Evolutionary conservation across 768 basidiomycete genomes (phyloP), one percentile per base, ranked within the genome.

Genomic region (Strobilomyces echinocephalus): DNA sequence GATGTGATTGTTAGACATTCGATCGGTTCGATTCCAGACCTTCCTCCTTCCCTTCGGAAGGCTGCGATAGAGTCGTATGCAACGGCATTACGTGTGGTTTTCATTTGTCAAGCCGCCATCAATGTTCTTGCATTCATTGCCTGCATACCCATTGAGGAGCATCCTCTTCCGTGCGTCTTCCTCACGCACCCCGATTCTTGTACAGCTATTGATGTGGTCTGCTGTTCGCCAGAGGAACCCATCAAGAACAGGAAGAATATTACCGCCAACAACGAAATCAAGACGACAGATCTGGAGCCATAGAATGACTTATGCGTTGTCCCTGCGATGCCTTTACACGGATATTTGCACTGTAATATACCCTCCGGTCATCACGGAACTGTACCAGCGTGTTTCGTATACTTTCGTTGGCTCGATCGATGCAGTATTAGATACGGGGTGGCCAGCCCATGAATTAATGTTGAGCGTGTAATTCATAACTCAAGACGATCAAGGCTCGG

Each of bases 31-130:
- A 92, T 94, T 74, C 82, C 83, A 57, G 72, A 70, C 44, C 62
- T 95, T 49, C 71, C 81, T 21, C 82, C 84, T 40, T 56, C 66
- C 38, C 63, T 82, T 49, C 78, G 73, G 60, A 69, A 76, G 57
- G 82, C 81, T 46, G 92, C 90, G 8, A 75, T 88, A 50, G 78
- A 82, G 57, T 88, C 88, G 2, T 95, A 93, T 71, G 83, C 83
- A 43, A 80, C 83, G 64, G 88, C 91, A 54, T 74, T 94, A 63
- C 84, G 80, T 63, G 82, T 82, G 59, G 89, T 91, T 55, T 95
- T 94, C 75, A 82, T 91, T 54, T 85, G 83, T 63, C 91, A 92
- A 64, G 75, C 79, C 49, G 84, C 77, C 30, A 72, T 87, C 58
- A 85, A 84, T 58, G 58, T 89, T 63, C 64, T 89, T 54, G 78